phyloP scores from a whole-genome alignment of 306 rosid genomes.

The Canavalia gladiata region DNA sequence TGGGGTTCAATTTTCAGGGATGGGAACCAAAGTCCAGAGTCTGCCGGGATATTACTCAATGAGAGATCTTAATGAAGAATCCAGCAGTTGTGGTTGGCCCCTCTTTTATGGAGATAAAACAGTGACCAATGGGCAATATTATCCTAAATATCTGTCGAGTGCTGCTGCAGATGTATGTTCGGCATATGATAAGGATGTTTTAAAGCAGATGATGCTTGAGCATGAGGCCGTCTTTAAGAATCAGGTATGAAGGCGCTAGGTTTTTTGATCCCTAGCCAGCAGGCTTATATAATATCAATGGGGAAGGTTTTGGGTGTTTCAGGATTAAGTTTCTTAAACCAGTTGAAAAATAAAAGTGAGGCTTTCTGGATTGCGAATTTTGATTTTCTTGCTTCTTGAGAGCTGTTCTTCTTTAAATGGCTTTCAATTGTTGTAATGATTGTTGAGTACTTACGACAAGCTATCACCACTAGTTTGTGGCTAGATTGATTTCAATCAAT shows the following conservation, averaged over 20 bases:
- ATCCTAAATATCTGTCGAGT: constrained; percentile 63
- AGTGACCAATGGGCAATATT: constrained; percentile 67
- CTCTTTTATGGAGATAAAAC: constrained; percentile 72
- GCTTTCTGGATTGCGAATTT: constrained; percentile 2
- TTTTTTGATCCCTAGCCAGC: neutral
- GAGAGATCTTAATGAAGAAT: constrained; percentile 96
- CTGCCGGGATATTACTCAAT: constrained; percentile 81
- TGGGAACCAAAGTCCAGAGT: constrained; percentile 98
- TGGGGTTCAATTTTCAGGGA: constrained; percentile 63
- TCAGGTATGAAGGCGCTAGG: constrained; percentile 65
- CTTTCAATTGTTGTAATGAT: constrained; percentile 31
- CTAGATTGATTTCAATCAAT: constrained; percentile 10
- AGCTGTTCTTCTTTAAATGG: constrained; percentile 28
- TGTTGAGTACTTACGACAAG: constrained; percentile 25
- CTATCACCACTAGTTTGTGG: constrained; percentile 38
- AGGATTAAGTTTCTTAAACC: neutral
- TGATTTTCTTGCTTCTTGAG: constrained; percentile 29
- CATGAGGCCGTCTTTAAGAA: constrained; percentile 88
- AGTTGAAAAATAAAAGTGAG: neutral
- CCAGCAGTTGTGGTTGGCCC: constrained; percentile 91
- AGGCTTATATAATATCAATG: constrained; percentile 17
- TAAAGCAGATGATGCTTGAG: constrained; percentile 83
- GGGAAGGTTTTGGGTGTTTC: constrained; percentile 13
- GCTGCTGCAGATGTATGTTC: constrained; percentile 64
- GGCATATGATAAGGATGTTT: constrained; percentile 68